phyloP scores from a whole-genome alignment of 2,329 filamentous ascomycete species.

The Fusarium sp. region DNA sequence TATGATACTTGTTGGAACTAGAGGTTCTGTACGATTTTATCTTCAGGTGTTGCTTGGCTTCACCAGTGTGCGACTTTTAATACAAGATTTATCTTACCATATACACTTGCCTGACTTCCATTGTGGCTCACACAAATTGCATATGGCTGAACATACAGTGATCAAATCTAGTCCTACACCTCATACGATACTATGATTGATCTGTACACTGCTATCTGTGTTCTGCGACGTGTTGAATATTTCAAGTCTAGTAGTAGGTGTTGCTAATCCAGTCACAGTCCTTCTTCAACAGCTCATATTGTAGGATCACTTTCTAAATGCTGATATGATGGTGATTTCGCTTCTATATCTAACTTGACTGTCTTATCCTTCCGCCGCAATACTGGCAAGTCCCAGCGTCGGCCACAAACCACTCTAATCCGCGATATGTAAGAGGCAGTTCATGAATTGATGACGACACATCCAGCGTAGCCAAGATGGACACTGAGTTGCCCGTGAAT shows the following conservation, averaged over 20 bases:
- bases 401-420: neutral
- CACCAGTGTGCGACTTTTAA: neutral
- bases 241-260: neutral
- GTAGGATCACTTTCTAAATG: accelerated
- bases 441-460: neutral
- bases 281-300: neutral
- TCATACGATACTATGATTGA: accelerated
- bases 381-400: neutral
- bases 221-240: accelerated
- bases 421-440: neutral
- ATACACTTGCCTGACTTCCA: neutral
- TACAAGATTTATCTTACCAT: neutral
- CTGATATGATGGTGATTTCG: neutral
- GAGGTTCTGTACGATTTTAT: neutral
- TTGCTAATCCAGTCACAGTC: accelerated
- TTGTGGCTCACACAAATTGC: neutral
- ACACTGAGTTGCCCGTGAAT: accelerated
- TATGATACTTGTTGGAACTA: neutral
- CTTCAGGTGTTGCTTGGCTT: neutral
- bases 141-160: too few species aligned
- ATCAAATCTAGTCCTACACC: accelerated
- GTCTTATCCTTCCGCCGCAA: accelerated
- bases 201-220: too few species aligned
- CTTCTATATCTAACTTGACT: accelerated
- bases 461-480: neutral